Evolutionary conservation across 768 basidiomycete genomes (phyloP).

Genomic region (Lactifluus piperatus): DNA sequence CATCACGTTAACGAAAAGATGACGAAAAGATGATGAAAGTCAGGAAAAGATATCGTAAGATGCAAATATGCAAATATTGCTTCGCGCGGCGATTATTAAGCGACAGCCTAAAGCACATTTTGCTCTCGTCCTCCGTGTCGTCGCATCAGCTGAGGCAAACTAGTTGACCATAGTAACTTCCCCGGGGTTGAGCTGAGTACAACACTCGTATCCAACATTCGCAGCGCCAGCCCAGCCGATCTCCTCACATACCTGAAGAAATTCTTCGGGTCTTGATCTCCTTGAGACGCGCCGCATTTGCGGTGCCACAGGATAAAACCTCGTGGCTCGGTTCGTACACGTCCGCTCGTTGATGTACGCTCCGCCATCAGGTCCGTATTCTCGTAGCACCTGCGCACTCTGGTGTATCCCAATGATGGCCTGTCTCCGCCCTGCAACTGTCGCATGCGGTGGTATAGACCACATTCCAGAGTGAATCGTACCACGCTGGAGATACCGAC

Average conservation of each 20-base stretch:
- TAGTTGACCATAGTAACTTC: background rate
- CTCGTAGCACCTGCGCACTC: background rate
- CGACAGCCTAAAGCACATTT: background rate
- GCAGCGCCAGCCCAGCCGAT: slow-evolving; percentile 3
- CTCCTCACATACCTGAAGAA: slow-evolving; percentile 14
- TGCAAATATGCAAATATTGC: too few relatives aligned
- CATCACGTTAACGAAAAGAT: too few relatives aligned
- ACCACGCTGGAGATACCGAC: background rate
- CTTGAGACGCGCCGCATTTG: slow-evolving; percentile 16
- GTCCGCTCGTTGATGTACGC: slow-evolving; percentile 21
- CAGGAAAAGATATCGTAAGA: too few relatives aligned
- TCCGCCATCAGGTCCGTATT: slow-evolving; percentile 8
- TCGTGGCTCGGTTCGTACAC: slow-evolving; percentile 13
- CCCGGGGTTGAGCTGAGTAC: background rate
- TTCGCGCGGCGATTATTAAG: too few relatives aligned
- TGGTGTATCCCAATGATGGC: background rate
- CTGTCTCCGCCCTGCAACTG: background rate
- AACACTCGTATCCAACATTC: background rate
- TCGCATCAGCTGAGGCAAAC: background rate
- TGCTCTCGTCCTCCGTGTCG: background rate
- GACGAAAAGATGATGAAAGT: too few relatives aligned
- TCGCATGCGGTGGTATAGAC: background rate
- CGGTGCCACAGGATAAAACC: slow-evolving; percentile 12
- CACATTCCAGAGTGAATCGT: slow-evolving; percentile 9
- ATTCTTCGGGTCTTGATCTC: slow-evolving; percentile 16